Evolutionary conservation across 345 rosid species (phyloP).

Genomic region (Excoecaria agallocha): DNA sequence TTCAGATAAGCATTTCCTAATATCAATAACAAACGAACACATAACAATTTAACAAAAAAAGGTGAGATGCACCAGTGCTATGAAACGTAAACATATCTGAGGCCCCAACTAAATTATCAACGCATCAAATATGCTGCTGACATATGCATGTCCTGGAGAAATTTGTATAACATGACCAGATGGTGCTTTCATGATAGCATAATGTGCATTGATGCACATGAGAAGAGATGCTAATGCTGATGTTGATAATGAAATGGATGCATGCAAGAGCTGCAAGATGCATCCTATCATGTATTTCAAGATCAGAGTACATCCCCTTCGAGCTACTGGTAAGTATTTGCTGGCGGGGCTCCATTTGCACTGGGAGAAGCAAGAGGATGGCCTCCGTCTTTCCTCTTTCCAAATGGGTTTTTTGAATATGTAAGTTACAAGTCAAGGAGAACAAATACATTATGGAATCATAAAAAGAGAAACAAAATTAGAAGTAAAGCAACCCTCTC

Average conservation of each 20-base stretch:
- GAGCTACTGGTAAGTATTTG: conserved; percentile 72
- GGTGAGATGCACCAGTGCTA: conserved; percentile 35
- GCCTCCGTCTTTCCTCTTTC: conserved; percentile 75
- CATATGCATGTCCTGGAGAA: conserved; percentile 54
- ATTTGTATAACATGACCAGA: conserved; percentile 41
- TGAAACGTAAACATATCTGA: conserved; percentile 26
- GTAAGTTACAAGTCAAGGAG: conserved; percentile 55
- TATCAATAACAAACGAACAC: conserved; percentile 13
- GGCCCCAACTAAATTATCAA: conserved; percentile 40
- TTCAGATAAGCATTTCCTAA: conserved; percentile 18
- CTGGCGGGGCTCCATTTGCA: conserved; percentile 67
- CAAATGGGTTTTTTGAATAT: conserved; percentile 94
- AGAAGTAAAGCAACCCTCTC: background rate
- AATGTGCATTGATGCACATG: conserved; percentile 57
- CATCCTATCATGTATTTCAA: conserved; percentile 76
- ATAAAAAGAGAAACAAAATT: background rate
- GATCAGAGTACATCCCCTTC: conserved; percentile 84
- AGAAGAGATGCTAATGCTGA: conserved; percentile 77
- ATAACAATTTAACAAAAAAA: conserved; percentile 18
- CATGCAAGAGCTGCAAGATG: conserved; percentile 85
- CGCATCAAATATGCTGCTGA: conserved; percentile 48
- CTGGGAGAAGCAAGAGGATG: conserved; percentile 63
- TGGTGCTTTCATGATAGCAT: conserved; percentile 56
- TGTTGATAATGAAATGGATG: conserved; percentile 81
- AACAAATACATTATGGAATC: conserved; percentile 19